Conservation (phyloP, 2,329 filamentous ascomycete species). For the Thielaviopsis euricoi region DNA sequence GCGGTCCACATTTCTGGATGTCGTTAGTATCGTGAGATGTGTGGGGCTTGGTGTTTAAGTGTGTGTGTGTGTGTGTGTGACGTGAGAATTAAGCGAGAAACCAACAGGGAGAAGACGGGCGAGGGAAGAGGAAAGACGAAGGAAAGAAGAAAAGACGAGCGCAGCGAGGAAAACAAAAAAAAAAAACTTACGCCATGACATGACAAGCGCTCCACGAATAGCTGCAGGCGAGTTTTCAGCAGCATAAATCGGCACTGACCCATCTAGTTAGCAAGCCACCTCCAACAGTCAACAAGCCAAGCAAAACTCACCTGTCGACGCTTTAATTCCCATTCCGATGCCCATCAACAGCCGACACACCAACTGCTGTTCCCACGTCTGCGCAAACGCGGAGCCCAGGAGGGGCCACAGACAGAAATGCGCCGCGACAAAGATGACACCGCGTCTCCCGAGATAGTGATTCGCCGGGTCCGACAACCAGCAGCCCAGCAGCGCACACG, state of each 20-base stretch:
- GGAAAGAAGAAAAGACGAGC: neutral
- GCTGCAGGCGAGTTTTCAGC: constrained; percentile 34
- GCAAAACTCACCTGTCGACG: constrained; percentile 20
- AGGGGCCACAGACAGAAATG: constrained; percentile 45
- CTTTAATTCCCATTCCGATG: constrained; percentile 41
- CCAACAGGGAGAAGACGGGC: too few relatives aligned
- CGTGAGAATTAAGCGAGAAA: neutral
- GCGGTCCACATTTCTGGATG: constrained; percentile 30
- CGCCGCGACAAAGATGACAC: constrained; percentile 46
- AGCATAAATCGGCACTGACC: constrained; percentile 32
- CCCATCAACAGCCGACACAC: constrained; percentile 32
- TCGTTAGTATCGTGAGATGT: neutral
- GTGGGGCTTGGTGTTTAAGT: neutral
- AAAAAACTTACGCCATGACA: constrained; percentile 31
- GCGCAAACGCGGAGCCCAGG: constrained; percentile 41
- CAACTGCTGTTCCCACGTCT: constrained; percentile 42
- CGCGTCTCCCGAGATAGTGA: constrained; percentile 46
- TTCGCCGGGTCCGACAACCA: constrained; percentile 45
- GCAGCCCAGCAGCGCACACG: constrained; percentile 25
- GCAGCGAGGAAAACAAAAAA: constrained; percentile 3
- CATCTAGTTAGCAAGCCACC: neutral
- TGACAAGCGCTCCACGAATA: constrained; percentile 37
- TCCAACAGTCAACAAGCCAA: too few relatives aligned
- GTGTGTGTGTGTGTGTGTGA: neutral
- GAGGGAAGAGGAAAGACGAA: neutral